These are phyloP conservation scores for Cinnamomum micranthum DNA, from an alignment of 164 flowering plant species.

Conservation along the genomic window DNA sequence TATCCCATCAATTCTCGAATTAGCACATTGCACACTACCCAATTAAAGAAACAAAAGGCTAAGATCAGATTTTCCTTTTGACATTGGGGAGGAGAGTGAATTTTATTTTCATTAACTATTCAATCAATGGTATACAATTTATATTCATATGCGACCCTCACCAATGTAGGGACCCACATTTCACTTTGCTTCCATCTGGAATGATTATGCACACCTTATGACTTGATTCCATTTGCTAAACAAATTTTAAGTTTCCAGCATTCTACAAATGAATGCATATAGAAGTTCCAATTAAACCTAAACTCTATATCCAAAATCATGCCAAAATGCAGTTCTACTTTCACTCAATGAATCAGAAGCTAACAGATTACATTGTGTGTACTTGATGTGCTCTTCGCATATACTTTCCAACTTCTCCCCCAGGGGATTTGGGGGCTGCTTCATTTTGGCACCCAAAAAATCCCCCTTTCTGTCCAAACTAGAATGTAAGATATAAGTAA, in stretches of 20 bases:
- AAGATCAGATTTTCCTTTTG: no score
- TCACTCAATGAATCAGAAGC: background rate
- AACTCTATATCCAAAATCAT: background rate
- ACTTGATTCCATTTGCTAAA: background rate
- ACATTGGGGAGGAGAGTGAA: no score
- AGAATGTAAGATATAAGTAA: background rate
- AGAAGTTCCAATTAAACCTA: background rate
- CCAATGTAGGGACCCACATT: background rate
- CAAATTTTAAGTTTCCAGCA: background rate
- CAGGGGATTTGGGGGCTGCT: background rate
- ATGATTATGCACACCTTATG: background rate
- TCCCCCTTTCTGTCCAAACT: background rate
- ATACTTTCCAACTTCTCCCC: background rate
- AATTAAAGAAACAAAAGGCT: no score
- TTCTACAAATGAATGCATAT: background rate
- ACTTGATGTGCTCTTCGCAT: background rate
- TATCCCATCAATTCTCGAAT: no score
- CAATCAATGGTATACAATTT: background rate
- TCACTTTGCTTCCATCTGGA: background rate
- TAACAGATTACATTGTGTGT: background rate
- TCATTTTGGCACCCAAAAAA: background rate
- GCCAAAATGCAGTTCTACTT: background rate
- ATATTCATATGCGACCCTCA: background rate
- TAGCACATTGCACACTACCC: background rate
- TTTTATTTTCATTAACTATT: no score